phyloP scores from a whole-genome alignment of 83 land plant species.

The Isoetes engelmannii region DNA sequence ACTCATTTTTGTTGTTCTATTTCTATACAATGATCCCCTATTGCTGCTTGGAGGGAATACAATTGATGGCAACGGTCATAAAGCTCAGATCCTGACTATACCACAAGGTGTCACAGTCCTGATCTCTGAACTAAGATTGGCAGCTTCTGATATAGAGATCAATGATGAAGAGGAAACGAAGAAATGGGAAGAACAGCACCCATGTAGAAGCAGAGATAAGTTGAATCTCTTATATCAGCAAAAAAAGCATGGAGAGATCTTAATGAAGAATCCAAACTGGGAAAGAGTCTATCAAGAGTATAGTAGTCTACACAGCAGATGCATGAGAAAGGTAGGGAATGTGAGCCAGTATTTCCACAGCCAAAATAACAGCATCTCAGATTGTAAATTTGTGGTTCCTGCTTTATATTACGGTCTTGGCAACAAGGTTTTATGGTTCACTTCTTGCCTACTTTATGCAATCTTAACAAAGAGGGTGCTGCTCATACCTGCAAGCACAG shows the following conservation, averaged over 20 bases:
- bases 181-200: conserved; percentile 16
- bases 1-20: too few relatives aligned
- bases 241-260: conserved; percentile 5
- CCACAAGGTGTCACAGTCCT: too few relatives aligned
- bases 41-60: too few relatives aligned
- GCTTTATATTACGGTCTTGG: conserved; percentile 21
- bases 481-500: conserved; percentile 9
- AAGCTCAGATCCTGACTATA: too few relatives aligned
- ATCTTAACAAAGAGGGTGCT: conserved; percentile 21
- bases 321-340: conserved; percentile 12
- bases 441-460: conserved; percentile 17
- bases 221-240: conserved; percentile 9
- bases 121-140: too few relatives aligned
- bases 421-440: conserved; percentile 17
- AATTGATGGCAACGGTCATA: too few relatives aligned
- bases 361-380: too few relatives aligned
- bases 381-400: too few relatives aligned
- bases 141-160: too few relatives aligned
- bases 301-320: conserved; percentile 19
- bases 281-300: conserved; percentile 6
- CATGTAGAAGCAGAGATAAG: conserved; percentile 21
- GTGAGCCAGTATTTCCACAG: too few relatives aligned
- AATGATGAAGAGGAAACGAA: conserved; percentile 2
- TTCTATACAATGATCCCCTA: too few relatives aligned
- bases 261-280: conserved; percentile 16